A percentile compares a stretch with the other conserved stretches of the same genome.
phyloP scores from a whole-genome alignment of 2,329 filamentous ascomycete species.

The Fusarium sp. region DNA sequence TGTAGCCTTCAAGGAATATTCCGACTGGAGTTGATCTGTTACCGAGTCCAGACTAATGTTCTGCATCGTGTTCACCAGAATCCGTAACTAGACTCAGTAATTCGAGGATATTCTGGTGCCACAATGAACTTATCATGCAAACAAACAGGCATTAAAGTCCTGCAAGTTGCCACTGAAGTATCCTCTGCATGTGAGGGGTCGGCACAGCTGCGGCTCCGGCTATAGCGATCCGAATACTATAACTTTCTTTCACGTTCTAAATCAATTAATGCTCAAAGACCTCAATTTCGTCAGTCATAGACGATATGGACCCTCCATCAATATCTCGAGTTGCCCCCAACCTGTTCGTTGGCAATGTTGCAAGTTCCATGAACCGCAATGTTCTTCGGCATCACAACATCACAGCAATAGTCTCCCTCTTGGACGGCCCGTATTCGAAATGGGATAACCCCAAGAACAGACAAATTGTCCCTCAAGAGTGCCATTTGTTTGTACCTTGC shows the following conservation, averaged over 20 bases:
- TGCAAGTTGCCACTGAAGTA: constrained; percentile 25
- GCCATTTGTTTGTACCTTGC: constrained; percentile 44
- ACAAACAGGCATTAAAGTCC: neutral
- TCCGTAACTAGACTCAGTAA: neutral
- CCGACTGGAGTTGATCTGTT: neutral
- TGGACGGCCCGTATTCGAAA: constrained; percentile 34
- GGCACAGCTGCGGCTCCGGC: constrained; percentile 13
- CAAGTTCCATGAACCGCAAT: constrained; percentile 40
- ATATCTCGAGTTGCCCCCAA: constrained; percentile 40
- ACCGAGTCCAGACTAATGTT: neutral
- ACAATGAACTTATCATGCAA: constrained; percentile 1
- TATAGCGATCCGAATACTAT: neutral
- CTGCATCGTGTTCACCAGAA: neutral
- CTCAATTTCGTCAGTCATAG: neutral
- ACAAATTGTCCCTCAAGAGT: constrained; percentile 36
- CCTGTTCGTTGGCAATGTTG: constrained; percentile 44
- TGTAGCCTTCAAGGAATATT: neutral
- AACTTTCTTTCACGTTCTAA: neutral
- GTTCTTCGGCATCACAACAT: constrained; percentile 41
- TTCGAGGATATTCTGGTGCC: neutral
- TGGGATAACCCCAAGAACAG: constrained; percentile 38
- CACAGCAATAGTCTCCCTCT: constrained; percentile 44
- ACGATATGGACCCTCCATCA: constrained; percentile 37
- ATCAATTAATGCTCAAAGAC: constrained; percentile 5
- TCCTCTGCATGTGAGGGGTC: constrained; percentile 26